These are phyloP conservation scores for Mycena vulgaris DNA, from an alignment of 768 basidiomycete species.

Conservation along the genomic window DNA sequence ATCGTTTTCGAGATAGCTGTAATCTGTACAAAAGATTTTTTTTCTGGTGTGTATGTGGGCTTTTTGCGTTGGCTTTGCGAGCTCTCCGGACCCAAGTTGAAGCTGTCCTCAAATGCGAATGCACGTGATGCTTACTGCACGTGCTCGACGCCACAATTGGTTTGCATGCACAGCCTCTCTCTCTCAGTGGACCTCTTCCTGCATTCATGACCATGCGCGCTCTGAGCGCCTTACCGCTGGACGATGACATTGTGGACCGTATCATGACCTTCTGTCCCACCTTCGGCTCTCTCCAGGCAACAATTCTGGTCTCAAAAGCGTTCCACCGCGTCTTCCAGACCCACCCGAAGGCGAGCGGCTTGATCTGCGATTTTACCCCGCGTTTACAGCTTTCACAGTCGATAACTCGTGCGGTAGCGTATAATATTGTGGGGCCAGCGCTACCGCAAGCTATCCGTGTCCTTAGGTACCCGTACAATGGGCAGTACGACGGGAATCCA, in stretches of 20 bases:
- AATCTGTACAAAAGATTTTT: too few relatives aligned
- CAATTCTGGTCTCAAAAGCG: constrained; percentile 40
- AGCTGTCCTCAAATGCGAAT: too few relatives aligned
- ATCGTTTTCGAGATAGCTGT: too few relatives aligned
- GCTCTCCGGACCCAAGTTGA: too few relatives aligned
- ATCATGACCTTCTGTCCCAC: constrained; percentile 42
- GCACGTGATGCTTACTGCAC: too few relatives aligned
- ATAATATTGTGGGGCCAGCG: constrained; percentile 44
- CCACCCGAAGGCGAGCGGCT: constrained; percentile 35
- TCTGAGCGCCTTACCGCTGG: constrained; percentile 34
- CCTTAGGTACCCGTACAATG: constrained; percentile 22
- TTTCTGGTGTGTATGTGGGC: too few relatives aligned
- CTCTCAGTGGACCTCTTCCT: background rate
- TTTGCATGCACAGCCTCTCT: background rate
- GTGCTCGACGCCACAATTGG: too few relatives aligned
- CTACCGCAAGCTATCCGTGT: constrained; percentile 45
- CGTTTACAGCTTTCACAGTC: constrained; percentile 4
- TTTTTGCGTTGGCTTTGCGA: too few relatives aligned
- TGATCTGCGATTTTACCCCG: background rate
- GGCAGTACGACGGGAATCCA: too few relatives aligned
- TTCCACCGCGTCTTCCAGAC: constrained; percentile 41
- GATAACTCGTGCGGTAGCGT: constrained; percentile 43
- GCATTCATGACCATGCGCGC: background rate
- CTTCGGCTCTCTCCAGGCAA: constrained; percentile 40
- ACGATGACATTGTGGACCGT: constrained; percentile 45